Evolutionary conservation across 345 rosid species (phyloP).

Genomic region (Acer yangbiense): DNA sequence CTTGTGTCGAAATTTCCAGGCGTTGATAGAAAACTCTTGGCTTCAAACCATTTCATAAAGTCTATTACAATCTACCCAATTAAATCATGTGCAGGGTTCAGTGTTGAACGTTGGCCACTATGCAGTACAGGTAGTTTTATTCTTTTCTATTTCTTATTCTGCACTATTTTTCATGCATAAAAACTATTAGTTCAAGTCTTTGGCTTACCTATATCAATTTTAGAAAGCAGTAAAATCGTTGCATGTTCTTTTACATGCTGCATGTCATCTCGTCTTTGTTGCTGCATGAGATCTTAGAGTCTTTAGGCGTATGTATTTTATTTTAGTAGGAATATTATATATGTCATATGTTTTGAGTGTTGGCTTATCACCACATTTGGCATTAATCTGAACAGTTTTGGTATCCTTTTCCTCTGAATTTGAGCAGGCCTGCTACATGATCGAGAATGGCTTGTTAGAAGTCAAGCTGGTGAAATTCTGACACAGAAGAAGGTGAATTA

Average conservation of each 20-base stretch:
- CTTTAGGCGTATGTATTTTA: background rate
- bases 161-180: background rate
- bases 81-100: conserved; percentile 93
- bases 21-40: conserved; percentile 29
- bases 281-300: background rate
- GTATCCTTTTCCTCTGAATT: conserved; percentile 16
- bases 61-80: conserved; percentile 80
- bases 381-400: conserved; percentile 1
- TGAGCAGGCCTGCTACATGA: conserved; percentile 75
- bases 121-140: conserved; percentile 67
- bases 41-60: conserved; percentile 45
- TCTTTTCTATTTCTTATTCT: background rate
- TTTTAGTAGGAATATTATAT: background rate
- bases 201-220: background rate
- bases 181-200: background rate
- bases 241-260: background rate
- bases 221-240: background rate
- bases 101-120: conserved; percentile 78
- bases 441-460: conserved; percentile 85
- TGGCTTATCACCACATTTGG: background rate
- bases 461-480: conserved; percentile 77
- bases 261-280: conserved; percentile 2
- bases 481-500: conserved; percentile 81
- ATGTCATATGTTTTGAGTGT: background rate
- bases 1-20: conserved; percentile 44